phyloP scores from a whole-genome alignment of 208 protist species.

The Porcisia hertigi region DNA sequence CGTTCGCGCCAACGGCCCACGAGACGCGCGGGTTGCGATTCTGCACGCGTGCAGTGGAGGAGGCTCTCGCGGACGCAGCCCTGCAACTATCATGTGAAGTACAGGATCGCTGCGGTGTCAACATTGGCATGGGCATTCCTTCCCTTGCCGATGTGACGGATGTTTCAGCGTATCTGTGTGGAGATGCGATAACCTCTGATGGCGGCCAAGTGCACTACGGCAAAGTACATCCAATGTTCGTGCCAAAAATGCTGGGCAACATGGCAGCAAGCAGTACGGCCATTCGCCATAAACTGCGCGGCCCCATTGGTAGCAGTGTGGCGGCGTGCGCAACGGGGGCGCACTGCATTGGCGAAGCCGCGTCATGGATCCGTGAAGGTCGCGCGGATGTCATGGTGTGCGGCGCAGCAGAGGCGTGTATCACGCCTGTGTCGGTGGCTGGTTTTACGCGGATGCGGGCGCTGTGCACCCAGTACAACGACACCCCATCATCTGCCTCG shows the following conservation, averaged over 20 bases:
- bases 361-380: constrained; percentile 76
- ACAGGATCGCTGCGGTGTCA: constrained; percentile 77
- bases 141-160: constrained; percentile 81
- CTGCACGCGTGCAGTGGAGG: constrained; percentile 45
- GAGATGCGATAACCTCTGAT: constrained; percentile 4
- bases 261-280: constrained; percentile 92
- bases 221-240: constrained; percentile 92
- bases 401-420: constrained; percentile 94
- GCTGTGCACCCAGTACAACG: constrained; percentile 93
- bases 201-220: constrained; percentile 37
- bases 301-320: constrained; percentile 91
- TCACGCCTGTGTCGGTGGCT: constrained; percentile 91
- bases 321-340: constrained; percentile 98
- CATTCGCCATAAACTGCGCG: constrained; percentile 88
- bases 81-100: constrained; percentile 19
- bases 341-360: constrained; percentile 96
- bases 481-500: constrained; percentile 80
- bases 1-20: constrained; percentile 57
- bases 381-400: constrained; percentile 91
- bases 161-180: constrained; percentile 53
- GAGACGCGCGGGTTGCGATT: constrained; percentile 63
- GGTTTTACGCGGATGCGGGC: constrained; percentile 95
- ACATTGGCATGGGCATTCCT: constrained; percentile 91
- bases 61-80: constrained; percentile 67
- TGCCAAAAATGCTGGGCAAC: constrained; percentile 98